Evolutionary conservation across 2,329 filamentous ascomycete genomes (phyloP).

Genomic region (Aspergillus terreus): DNA sequence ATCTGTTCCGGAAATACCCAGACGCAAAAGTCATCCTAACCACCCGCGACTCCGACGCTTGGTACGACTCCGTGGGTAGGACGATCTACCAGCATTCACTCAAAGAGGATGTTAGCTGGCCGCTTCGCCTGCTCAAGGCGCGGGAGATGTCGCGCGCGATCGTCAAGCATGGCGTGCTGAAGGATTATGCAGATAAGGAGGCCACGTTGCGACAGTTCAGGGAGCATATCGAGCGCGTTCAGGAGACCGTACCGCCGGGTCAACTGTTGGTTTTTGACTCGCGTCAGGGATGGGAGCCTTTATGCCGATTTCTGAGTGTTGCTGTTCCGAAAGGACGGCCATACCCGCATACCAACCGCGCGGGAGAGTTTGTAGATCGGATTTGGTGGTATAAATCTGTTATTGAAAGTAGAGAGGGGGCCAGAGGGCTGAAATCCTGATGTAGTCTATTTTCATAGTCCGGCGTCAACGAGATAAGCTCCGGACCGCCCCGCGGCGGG

Average conservation of each 20-base stretch:
- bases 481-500: too few species aligned
- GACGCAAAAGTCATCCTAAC: neutral
- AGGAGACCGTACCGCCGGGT: neutral
- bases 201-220: neutral
- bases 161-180: neutral
- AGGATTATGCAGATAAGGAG: neutral
- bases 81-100: neutral
- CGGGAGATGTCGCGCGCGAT: neutral
- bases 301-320: neutral
- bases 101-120: neutral
- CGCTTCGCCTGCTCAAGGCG: neutral
- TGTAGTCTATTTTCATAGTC: too few species aligned
- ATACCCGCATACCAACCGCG: neutral
- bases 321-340: neutral
- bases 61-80: neutral
- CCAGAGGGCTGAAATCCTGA: too few species aligned
- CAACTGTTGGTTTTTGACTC: neutral
- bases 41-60: neutral
- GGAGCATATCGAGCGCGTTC: neutral
- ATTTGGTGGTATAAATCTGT: too few species aligned
- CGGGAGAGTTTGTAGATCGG: too few species aligned
- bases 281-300: neutral
- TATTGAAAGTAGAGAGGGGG: too few species aligned
- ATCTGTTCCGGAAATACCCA: neutral
- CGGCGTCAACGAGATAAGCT: too few species aligned